These are phyloP conservation scores for Globisporangium iwayamae DNA, from an alignment of 352 stramenopile genomes.

Conservation along the genomic window DNA sequence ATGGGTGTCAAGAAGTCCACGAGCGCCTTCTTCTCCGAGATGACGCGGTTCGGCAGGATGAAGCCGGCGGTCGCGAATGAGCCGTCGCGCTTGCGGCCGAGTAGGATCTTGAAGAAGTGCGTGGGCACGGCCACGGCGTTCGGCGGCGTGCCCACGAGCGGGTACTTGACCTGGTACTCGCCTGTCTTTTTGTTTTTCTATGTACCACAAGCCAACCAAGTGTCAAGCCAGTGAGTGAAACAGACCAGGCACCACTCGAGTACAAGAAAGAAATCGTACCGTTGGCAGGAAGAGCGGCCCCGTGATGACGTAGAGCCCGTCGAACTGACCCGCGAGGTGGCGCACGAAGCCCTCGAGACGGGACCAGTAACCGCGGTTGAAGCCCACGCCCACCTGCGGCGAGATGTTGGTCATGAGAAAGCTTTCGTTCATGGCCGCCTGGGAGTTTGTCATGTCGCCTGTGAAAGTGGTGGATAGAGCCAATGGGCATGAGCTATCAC, in stretches of 20 bases:
- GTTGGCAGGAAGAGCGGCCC: conserved; percentile 92
- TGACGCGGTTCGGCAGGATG: conserved; percentile 91
- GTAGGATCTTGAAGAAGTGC: conserved; percentile 96
- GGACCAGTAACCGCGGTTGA: conserved; percentile 89
- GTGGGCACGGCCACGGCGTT: conserved; percentile 91
- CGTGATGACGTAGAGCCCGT: conserved; percentile 89
- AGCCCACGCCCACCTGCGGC: conserved; percentile 86
- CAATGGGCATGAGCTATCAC: too few relatives aligned
- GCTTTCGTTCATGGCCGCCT: conserved; percentile 89
- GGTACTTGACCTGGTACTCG: conserved; percentile 67
- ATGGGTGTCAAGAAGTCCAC: conserved; percentile 87
- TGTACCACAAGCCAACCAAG: background rate
- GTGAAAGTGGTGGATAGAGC: background rate
- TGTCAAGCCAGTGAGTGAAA: background rate
- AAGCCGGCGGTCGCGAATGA: conserved; percentile 88
- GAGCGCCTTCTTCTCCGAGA: conserved; percentile 69
- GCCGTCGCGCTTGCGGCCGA: conserved; percentile 50
- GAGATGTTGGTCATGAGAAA: conserved; percentile 96
- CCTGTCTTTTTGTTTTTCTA: conserved; percentile 68
- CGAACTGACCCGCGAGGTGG: conserved; percentile 71
- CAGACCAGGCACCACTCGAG: background rate
- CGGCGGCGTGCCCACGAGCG: conserved; percentile 81
- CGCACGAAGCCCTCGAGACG: conserved; percentile 85
- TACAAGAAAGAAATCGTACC: conserved; percentile 21
- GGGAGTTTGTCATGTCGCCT: conserved; percentile 86